Evolutionary conservation across 108 stramenopile genomes (phyloP).

Genomic region (Stephanodiscus triporus): DNA sequence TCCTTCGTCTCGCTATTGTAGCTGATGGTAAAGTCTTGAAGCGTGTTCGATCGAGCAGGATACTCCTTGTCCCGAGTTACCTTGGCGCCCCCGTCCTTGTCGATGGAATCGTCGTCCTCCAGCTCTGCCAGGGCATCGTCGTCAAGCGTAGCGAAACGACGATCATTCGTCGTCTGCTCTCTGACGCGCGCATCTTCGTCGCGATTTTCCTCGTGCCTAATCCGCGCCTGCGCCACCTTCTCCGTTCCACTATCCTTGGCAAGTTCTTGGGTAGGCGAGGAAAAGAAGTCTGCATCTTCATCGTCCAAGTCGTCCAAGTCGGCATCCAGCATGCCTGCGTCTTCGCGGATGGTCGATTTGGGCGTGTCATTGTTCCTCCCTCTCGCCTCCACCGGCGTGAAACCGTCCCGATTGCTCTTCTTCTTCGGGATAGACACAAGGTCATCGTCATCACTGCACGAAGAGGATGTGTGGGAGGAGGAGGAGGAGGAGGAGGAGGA

Average conservation of each 20-base stretch:
- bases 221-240: neutral
- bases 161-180: neutral
- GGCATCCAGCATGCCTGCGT: neutral
- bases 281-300: conserved; percentile 22
- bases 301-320: conserved; percentile 21
- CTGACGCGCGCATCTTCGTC: neutral
- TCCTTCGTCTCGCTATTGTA: conserved; percentile 40
- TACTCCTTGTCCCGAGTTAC: neutral
- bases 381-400: neutral
- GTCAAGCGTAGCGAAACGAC: conserved; percentile 16
- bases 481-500: too few species aligned
- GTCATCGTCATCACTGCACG: conserved; percentile 1
- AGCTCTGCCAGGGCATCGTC: conserved; percentile 33
- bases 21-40: conserved; percentile 26
- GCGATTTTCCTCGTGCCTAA: neutral
- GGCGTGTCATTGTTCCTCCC: neutral
- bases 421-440: neutral
- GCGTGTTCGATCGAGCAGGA: neutral
- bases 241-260: neutral
- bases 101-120: conserved; percentile 21
- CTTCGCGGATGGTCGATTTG: neutral
- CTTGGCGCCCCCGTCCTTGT: too few species aligned
- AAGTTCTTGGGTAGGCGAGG: neutral
- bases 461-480: neutral
- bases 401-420: neutral